Percentiles rank a stretch among this genome's conserved stretches.
Evolutionary conservation across 2,329 filamentous ascomycete species (phyloP).

Genomic region (Cadophora luteo-olivacea): DNA sequence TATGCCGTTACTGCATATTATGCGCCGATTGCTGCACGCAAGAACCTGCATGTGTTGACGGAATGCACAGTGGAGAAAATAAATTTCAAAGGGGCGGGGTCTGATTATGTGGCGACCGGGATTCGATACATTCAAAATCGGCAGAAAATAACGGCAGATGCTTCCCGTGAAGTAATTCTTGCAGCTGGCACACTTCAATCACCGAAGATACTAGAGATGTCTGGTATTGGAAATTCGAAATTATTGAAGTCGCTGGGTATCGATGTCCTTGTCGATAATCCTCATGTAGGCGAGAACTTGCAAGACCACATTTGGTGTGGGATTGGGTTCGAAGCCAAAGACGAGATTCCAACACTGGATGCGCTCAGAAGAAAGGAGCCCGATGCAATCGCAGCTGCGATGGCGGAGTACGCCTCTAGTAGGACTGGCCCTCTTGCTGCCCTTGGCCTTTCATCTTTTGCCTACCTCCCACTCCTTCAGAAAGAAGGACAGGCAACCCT

Average conservation of each 20-base stretch:
- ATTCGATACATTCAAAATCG: neutral
- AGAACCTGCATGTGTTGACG: no score
- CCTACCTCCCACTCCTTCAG: neutral
- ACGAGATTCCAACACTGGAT: neutral
- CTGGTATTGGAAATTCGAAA: slow-evolving; percentile 41
- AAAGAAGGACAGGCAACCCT: neutral
- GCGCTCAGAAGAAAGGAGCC: neutral
- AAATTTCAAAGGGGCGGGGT: no score
- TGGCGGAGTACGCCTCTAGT: neutral
- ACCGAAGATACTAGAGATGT: slow-evolving; percentile 45
- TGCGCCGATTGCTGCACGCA: no score
- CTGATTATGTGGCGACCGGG: neutral
- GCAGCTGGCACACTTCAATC: slow-evolving; percentile 38
- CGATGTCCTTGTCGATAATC: slow-evolving; percentile 30
- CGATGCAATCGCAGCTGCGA: neutral
- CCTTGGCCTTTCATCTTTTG: neutral
- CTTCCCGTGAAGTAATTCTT: slow-evolving; percentile 36
- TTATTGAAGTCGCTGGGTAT: neutral
- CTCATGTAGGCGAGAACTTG: slow-evolving; percentile 50
- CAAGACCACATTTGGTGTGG: slow-evolving; percentile 42
- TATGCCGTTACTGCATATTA: no score
- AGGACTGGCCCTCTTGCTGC: neutral
- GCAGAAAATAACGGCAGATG: neutral
- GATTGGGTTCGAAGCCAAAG: neutral
- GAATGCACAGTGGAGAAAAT: no score